Conservation (phyloP, 2,329 filamentous ascomycete genomes). For the Lachnellula cervina region DNA sequence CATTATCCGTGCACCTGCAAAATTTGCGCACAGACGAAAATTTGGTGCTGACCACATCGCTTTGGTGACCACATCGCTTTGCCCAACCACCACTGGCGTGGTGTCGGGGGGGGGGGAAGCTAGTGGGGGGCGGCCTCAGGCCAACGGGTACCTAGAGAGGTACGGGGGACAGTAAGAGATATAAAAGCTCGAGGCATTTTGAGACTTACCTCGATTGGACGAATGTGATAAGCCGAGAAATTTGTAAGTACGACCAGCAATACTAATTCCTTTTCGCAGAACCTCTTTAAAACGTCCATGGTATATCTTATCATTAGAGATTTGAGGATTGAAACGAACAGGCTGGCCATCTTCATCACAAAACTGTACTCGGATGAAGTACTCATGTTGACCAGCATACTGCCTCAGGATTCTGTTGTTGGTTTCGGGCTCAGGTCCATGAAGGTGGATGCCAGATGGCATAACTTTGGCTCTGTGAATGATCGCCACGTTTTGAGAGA, state of each 20-base stretch:
- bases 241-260: conserved; percentile 57
- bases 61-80: too few species aligned
- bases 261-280: conserved; percentile 53
- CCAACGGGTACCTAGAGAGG: too few species aligned
- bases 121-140: too few species aligned
- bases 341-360: conserved; percentile 67
- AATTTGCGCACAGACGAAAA: too few species aligned
- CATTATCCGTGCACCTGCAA: too few species aligned
- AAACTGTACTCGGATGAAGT: conserved; percentile 68
- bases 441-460: conserved; percentile 51
- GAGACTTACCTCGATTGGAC: conserved; percentile 50
- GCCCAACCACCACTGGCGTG: too few species aligned
- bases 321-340: conserved; percentile 51
- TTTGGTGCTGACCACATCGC: too few species aligned
- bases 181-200: not conserved
- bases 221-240: conserved; percentile 81
- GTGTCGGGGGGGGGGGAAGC: too few species aligned
- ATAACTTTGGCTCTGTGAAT: conserved; percentile 42
- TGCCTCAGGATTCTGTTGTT: conserved; percentile 69
- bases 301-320: conserved; percentile 47
- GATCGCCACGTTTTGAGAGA: conserved; percentile 20
- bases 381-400: conserved; percentile 53
- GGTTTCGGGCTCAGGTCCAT: conserved; percentile 60
- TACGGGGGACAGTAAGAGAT: too few species aligned
- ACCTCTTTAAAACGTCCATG: conserved; percentile 56